Evolutionary conservation across 768 basidiomycete genomes (phyloP).

Genomic region (Lentinula edodes): DNA sequence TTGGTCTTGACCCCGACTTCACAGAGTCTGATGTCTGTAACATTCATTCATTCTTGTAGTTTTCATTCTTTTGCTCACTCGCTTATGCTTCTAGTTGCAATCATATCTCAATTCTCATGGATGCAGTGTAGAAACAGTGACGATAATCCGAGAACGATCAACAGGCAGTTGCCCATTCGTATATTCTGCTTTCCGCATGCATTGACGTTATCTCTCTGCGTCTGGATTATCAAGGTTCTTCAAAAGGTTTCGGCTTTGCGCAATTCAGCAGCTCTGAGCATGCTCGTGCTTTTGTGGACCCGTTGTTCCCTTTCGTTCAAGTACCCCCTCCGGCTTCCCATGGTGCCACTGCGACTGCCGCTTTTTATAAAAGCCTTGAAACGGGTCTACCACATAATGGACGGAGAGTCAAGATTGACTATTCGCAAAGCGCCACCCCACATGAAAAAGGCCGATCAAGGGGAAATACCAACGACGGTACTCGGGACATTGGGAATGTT

Average conservation of each 20-base stretch:
- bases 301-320: constrained; percentile 85
- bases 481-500: constrained; percentile 88
- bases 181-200: constrained; percentile 54
- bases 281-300: constrained; percentile 87
- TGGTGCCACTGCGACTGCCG: constrained; percentile 68
- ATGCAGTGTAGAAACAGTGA: constrained; percentile 79
- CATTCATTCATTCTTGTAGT: constrained; percentile 20
- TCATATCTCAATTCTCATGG: constrained; percentile 67
- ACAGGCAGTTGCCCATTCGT: constrained; percentile 91
- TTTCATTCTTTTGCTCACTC: constrained; percentile 25
- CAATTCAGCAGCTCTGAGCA: constrained; percentile 84
- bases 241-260: constrained; percentile 96
- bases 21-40: constrained; percentile 80
- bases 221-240: constrained; percentile 75
- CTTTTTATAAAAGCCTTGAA: constrained; percentile 73
- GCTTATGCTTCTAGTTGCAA: constrained; percentile 53
- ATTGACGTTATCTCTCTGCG: constrained; percentile 69
- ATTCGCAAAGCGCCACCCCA: constrained; percentile 79
- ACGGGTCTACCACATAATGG: constrained; percentile 68
- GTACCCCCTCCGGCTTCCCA: constrained; percentile 90
- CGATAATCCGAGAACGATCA: constrained; percentile 94
- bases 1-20: constrained; percentile 89
- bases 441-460: constrained; percentile 59
- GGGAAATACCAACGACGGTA: constrained; percentile 84
- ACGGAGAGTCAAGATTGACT: constrained; percentile 92